Percentiles rank a stretch among this genome's conserved stretches.
phyloP scores from a whole-genome alignment of 306 rosid species.

The Trifolium fragiferum region DNA sequence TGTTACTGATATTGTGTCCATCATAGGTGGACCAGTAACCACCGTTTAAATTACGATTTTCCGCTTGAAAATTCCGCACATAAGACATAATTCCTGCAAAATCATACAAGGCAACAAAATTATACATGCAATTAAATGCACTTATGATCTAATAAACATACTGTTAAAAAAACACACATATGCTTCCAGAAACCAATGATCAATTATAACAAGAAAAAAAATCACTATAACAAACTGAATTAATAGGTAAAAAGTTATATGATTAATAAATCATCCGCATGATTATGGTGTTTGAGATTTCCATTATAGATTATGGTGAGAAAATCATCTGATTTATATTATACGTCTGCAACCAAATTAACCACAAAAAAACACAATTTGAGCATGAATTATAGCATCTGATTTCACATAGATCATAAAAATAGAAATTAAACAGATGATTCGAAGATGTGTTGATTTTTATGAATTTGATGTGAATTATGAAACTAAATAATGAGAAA shows the following conservation, averaged over 20 bases:
- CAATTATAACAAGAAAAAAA: not conserved
- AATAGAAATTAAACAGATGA: not conserved
- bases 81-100: slow-evolving; percentile 75
- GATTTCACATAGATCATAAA: slow-evolving; percentile 5
- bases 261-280: slow-evolving; percentile 2
- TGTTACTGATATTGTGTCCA: slow-evolving; percentile 50
- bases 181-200: slow-evolving; percentile 23
- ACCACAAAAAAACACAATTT: not conserved
- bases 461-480: slow-evolving; percentile 2
- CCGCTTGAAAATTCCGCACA: slow-evolving; percentile 57
- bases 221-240: not conserved
- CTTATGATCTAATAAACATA: not conserved
- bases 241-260: not conserved
- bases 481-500: slow-evolving; percentile 24
- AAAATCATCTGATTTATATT: too few species aligned
- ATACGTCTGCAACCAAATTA: not conserved
- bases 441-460: not conserved
- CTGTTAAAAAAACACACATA: not conserved
- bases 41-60: slow-evolving; percentile 53
- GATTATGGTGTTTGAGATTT: not conserved
- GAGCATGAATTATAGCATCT: slow-evolving; percentile 5
- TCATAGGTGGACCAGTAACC: slow-evolving; percentile 56
- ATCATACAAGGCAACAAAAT: slow-evolving; percentile 15
- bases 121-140: slow-evolving; percentile 14
- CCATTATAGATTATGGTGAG: not conserved